Evolutionary conservation across 805 yeast genomes (phyloP), one percentile per base, ranked within the genome.

Genomic region (Blastobotrys peoriensis): DNA sequence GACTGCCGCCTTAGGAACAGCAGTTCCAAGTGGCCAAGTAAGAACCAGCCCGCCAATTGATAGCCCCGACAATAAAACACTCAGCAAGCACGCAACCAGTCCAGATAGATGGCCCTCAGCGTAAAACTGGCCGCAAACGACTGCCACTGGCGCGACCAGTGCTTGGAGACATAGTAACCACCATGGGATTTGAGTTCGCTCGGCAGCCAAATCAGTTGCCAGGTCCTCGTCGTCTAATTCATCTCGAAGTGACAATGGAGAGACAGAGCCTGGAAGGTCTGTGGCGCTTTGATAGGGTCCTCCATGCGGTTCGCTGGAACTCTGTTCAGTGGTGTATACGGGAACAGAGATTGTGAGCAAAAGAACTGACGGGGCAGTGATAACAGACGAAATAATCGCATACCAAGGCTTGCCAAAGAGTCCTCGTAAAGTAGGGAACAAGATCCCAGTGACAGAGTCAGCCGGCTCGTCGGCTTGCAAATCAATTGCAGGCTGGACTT

Each of bases 291-390:
- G n/a, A n/a, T n/a, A n/a, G n/a, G n/a, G n/a, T n/a, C n/a, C n/a
- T n/a, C n/a, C n/a, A n/a, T n/a, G n/a, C n/a, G n/a, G n/a, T n/a
- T n/a, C n/a, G n/a, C n/a, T n/a, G 30, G 30, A 25, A 19, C n/a
- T 16, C 19, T 16, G 21, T n/a, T 16, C 20, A 2, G 51, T 46
- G 18, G 58, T 63, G 18, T 47, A 47, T 2, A 62, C 63, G 2
- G 70, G 70, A 13, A 64, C 49, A 5, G 63, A 57, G 3, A 54
- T 35, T 2, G 64, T 57, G 33, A 65, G 52, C 4, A 60, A 41
- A 5, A 66, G 30, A 3, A 66, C 57, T 8, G 58, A 51, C 2
- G 67, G 67, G 9, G 59, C 59, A 19, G 64, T 52, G 3, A 62
- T 6, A 1, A 63, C 28, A 20, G 60, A 53, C 17, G 57, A 38